A percentile compares a stretch with the other conserved stretches of the same genome.
These are phyloP conservation scores for Pseudohyphozyma bogoriensis DNA, from an alignment of 768 basidiomycete genomes.

Conservation along the genomic window DNA sequence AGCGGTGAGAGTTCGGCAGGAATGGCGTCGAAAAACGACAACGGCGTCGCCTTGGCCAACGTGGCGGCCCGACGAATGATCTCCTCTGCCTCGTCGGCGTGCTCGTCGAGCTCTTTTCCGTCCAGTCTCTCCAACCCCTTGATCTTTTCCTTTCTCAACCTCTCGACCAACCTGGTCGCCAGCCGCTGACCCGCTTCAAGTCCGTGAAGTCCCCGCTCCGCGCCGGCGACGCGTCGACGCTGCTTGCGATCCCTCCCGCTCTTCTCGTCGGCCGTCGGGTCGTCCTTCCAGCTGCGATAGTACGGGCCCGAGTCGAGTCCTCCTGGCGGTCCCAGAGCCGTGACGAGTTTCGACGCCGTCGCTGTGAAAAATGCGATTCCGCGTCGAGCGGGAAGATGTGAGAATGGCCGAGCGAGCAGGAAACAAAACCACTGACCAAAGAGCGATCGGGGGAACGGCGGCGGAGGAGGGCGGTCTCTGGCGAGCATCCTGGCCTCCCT, in stretches of 20 bases:
- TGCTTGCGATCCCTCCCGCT: background rate
- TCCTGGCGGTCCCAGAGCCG: constrained; percentile 13
- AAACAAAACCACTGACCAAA: too few species aligned
- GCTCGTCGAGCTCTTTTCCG: background rate
- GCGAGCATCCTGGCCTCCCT: background rate
- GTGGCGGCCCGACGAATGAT: background rate
- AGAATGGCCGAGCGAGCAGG: too few species aligned
- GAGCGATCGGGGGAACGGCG: constrained; percentile 10
- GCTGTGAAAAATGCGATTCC: too few species aligned
- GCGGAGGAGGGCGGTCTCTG: constrained; percentile 11
- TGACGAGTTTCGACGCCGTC: background rate
- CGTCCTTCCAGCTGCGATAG: background rate
- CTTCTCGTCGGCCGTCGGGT: background rate
- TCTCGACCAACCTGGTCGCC: background rate
- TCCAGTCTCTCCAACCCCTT: background rate
- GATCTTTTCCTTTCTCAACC: background rate
- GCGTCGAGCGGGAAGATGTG: too few species aligned
- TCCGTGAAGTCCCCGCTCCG: constrained; percentile 2
- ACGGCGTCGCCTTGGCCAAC: background rate
- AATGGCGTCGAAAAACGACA: background rate
- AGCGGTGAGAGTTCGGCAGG: background rate
- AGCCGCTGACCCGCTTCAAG: background rate
- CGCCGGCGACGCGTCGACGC: constrained; percentile 1
- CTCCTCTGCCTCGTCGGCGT: background rate
- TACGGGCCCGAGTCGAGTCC: background rate